Evolutionary conservation across 202 grass and related monocot species (phyloP).

Genomic region (Sporobolus alterniflorus): DNA sequence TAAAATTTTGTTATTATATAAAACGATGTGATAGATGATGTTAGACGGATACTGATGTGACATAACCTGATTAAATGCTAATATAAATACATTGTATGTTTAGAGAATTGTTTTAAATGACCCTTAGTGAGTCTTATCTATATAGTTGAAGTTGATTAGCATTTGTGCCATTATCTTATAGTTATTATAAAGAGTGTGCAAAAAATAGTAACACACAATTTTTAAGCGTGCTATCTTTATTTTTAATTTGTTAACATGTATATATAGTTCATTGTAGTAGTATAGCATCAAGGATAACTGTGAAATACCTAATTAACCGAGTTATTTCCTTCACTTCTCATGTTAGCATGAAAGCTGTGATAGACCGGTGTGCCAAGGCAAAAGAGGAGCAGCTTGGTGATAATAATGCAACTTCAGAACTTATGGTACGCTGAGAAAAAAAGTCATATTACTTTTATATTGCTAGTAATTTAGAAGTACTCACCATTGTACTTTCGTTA

Average conservation of each 20-base stretch:
- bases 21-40: no score
- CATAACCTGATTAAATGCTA: no score
- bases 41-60: no score
- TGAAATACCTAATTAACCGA: constrained; percentile 23
- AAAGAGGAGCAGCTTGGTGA: constrained; percentile 59
- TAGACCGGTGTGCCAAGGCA: constrained; percentile 66
- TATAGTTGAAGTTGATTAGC: no score
- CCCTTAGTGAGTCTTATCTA: no score
- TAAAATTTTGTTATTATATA: no score
- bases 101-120: no score
- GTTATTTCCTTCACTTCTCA: not conserved
- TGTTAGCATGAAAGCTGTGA: constrained; percentile 78
- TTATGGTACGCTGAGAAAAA: constrained; percentile 54
- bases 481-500: not conserved
- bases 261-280: not conserved
- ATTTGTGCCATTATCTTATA: not conserved
- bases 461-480: not conserved
- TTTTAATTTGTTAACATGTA: not conserved
- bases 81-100: no score
- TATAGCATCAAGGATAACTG: not conserved
- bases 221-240: not conserved
- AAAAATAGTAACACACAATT: not conserved
- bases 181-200: not conserved
- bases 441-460: not conserved
- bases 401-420: constrained; percentile 61